Evolutionary conservation across 768 basidiomycete genomes (phyloP).

Genomic region (Boletus sensibilis): DNA sequence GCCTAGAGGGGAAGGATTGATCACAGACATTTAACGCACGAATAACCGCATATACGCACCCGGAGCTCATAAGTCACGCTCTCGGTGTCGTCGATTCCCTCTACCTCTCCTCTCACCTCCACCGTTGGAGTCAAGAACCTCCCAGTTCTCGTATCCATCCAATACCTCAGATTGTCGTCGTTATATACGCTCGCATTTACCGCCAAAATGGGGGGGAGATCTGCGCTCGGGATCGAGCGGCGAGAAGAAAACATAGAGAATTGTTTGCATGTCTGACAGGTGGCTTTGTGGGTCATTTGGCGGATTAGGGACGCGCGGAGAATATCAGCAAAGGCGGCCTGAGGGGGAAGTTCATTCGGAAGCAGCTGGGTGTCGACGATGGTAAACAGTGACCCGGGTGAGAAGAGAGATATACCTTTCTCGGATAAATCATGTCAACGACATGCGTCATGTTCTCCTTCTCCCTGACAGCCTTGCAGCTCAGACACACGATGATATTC

Average conservation of each 20-base stretch:
- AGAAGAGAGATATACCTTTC: constrained; percentile 52
- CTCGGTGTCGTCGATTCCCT: constrained; percentile 55
- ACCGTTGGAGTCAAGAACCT: constrained; percentile 59
- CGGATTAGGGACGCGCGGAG: constrained; percentile 76
- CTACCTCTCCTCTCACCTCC: constrained; percentile 57
- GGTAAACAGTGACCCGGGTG: neutral
- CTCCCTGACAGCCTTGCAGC: constrained; percentile 67
- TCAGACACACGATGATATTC: constrained; percentile 70
- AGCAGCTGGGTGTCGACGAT: constrained; percentile 25
- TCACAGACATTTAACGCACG: neutral
- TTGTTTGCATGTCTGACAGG: constrained; percentile 80
- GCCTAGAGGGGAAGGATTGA: constrained; percentile 46
- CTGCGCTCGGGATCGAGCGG: constrained; percentile 59
- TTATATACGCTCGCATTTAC: constrained; percentile 83
- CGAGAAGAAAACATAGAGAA: constrained; percentile 70
- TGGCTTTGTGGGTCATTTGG: constrained; percentile 81
- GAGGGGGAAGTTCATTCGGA: constrained; percentile 38
- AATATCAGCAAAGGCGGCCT: constrained; percentile 61
- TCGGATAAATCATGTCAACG: constrained; percentile 84
- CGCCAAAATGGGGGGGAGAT: constrained; percentile 81
- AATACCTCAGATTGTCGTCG: constrained; percentile 68
- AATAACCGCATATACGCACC: constrained; percentile 44
- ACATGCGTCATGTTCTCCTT: constrained; percentile 83
- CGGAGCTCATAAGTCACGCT: constrained; percentile 66
- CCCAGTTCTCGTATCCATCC: constrained; percentile 56